Conservation (phyloP, 83 land plant genomes). For the Diphasiastrum complanatum region DNA sequence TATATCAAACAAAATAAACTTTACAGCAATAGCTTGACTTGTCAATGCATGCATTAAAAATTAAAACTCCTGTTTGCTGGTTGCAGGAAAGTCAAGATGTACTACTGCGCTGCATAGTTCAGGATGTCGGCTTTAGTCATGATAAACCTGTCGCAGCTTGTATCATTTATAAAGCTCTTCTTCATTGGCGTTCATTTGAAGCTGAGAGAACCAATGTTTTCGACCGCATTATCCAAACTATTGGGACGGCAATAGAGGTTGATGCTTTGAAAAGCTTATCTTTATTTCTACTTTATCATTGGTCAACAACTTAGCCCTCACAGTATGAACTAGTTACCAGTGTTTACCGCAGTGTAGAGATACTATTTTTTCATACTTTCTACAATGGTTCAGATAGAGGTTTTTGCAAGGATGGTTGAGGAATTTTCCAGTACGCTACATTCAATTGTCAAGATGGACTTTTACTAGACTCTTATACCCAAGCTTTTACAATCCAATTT, state of each 20-base stretch:
- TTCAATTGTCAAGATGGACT: no score
- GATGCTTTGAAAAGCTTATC: not conserved
- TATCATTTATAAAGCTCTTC: slow-evolving; percentile 81
- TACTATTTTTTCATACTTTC: no score
- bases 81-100: slow-evolving; percentile 84
- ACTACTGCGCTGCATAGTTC: slow-evolving; percentile 62
- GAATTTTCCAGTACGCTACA: no score
- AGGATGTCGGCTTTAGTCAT: slow-evolving; percentile 80
- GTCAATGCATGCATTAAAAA: not conserved
- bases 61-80: not conserved
- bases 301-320: no score
- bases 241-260: slow-evolving; percentile 95
- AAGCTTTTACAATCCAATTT: no score
- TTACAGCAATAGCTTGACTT: slow-evolving; percentile 29
- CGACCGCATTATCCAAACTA: slow-evolving; percentile 91
- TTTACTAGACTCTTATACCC: no score
- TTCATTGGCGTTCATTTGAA: slow-evolving; percentile 99
- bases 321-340: no score
- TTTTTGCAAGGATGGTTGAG: no score
- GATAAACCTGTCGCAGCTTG: slow-evolving; percentile 91
- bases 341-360: no score
- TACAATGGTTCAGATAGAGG: no score
- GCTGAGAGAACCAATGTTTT: slow-evolving; percentile 93
- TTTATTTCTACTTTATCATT: not conserved
- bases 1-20: not conserved